These are phyloP conservation scores for Phaseolus coccineus DNA, from an alignment of 331 rosid genomes.

Conservation along the genomic window DNA sequence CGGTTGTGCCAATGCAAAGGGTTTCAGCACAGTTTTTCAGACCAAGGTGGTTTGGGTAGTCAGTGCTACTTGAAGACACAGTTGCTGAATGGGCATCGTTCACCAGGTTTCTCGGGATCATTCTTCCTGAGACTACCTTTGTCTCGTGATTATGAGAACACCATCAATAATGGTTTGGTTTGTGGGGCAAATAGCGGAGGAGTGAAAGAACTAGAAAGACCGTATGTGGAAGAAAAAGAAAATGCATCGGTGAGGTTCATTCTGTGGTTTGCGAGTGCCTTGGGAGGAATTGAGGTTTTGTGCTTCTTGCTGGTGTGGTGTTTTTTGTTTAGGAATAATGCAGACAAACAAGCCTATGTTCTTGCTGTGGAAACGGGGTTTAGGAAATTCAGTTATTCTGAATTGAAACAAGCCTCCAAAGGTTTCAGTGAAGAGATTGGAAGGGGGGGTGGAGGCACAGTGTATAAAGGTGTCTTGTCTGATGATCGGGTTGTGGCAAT, in stretches of 20 bases:
- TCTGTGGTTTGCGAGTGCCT: neutral
- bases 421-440: slow-evolving; percentile 19
- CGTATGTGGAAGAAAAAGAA: neutral
- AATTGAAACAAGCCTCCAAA: slow-evolving; percentile 3
- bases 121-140: neutral
- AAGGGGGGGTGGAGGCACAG: slow-evolving; percentile 25
- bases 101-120: neutral
- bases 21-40: neutral
- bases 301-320: slow-evolving; percentile 14
- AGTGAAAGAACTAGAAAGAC: neutral
- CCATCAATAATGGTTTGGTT: neutral
- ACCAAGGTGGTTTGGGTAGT: neutral
- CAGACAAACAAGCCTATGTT: neutral
- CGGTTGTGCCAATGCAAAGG: neutral
- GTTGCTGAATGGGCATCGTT: neutral
- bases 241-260: neutral
- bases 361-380: neutral
- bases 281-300: slow-evolving; percentile 13
- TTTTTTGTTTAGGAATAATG: neutral
- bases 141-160: neutral
- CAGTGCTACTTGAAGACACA: neutral
- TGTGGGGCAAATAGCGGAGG: neutral
- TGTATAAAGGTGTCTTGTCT: slow-evolving; percentile 7
- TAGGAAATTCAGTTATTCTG: slow-evolving; percentile 11
- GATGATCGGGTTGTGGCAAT: slow-evolving; percentile 19